phyloP scores from a whole-genome alignment of 2,329 filamentous ascomycete genomes.

The Annulohypoxylon truncatum region DNA sequence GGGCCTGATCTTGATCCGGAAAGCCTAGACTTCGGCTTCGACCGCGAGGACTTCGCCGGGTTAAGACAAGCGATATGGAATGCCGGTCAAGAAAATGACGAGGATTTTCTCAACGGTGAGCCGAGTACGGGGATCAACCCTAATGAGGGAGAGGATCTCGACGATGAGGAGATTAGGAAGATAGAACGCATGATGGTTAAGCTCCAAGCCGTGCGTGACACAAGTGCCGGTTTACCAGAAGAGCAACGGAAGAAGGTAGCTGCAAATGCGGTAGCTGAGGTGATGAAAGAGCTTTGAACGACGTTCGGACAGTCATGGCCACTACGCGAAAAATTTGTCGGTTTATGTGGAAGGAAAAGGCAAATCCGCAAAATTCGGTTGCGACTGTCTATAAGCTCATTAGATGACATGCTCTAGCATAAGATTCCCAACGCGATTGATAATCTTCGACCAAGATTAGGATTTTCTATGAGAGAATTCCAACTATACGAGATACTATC shows the following conservation, averaged over 20 bases:
- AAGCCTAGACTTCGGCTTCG: constrained; percentile 64
- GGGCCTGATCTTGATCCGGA: constrained; percentile 56
- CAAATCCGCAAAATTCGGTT: background rate
- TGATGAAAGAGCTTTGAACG: constrained; percentile 68
- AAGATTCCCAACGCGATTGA: too few relatives aligned
- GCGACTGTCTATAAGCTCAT: too few relatives aligned
- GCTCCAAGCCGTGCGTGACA: constrained; percentile 70
- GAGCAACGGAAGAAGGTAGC: constrained; percentile 71
- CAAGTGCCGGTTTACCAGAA: constrained; percentile 68
- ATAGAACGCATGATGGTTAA: constrained; percentile 73
- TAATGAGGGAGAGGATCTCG: constrained; percentile 52
- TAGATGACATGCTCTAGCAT: too few relatives aligned
- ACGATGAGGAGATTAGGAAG: constrained; percentile 66
- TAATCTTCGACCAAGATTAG: too few relatives aligned
- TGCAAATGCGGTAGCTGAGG: constrained; percentile 70
- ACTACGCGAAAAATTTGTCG: background rate
- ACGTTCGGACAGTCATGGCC: background rate
- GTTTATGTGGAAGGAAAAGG: background rate
- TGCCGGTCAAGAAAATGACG: constrained; percentile 46
- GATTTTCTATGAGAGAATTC: too few relatives aligned
- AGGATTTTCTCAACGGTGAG: constrained; percentile 38
- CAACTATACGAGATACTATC: too few relatives aligned
- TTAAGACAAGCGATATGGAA: constrained; percentile 65
- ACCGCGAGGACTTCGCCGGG: constrained; percentile 64
- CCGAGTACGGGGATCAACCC: constrained; percentile 34